Conservation (phyloP, 345 rosid genomes). For the Murraya koenigii region DNA sequence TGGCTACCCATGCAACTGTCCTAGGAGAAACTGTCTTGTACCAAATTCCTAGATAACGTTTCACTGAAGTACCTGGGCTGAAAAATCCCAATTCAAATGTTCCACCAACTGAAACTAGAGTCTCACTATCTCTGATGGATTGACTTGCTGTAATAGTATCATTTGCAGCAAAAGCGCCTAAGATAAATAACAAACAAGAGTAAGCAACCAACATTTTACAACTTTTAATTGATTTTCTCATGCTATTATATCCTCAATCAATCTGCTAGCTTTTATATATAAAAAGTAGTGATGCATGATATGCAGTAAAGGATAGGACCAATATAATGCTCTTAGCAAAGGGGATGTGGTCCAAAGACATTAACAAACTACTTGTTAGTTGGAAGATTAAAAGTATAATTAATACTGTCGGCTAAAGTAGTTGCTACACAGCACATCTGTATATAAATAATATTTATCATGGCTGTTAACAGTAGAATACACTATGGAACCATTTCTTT, state of each 20-base stretch:
- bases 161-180: not conserved
- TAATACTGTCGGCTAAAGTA: not conserved
- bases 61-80: constrained; percentile 18
- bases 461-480: not conserved
- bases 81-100: constrained; percentile 45
- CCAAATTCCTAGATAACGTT: constrained; percentile 43
- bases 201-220: not conserved
- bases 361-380: not conserved
- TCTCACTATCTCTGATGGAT: constrained; percentile 19
- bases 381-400: not conserved
- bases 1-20: constrained; percentile 44
- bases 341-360: not conserved
- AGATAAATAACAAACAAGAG: not conserved
- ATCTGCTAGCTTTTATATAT: not conserved
- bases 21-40: constrained; percentile 23
- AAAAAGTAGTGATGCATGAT: not conserved
- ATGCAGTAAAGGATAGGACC: not conserved
- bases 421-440: not conserved
- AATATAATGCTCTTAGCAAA: not conserved
- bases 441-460: not conserved
- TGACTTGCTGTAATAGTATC: constrained; percentile 10
- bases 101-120: constrained; percentile 19
- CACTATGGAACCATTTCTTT: too few species aligned
- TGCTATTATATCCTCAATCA: not conserved
- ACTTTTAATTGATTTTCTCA: not conserved